A percentile compares a stretch with the other conserved stretches of the same genome.
phyloP scores from a whole-genome alignment of 2,329 filamentous ascomycete genomes.

The Claviceps africana region DNA sequence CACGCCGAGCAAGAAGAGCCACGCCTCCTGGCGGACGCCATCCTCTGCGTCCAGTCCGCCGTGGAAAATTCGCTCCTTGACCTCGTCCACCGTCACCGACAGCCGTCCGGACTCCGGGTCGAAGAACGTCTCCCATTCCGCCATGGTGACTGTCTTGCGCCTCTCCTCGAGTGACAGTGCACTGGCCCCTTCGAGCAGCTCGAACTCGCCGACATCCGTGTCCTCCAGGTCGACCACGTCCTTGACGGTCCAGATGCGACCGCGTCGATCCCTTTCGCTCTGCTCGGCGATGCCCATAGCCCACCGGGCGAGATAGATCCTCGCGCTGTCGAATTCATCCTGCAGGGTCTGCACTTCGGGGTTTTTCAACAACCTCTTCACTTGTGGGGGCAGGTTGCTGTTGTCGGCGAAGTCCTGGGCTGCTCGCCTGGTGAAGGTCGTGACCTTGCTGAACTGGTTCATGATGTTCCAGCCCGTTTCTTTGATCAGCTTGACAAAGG shows the following conservation, averaged over 20 bases:
- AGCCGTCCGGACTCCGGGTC: slow-evolving; percentile 61
- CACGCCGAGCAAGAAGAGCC: slow-evolving; percentile 85
- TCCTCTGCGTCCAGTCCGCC: slow-evolving; percentile 81
- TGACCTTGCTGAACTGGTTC: slow-evolving; percentile 94
- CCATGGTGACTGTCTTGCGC: slow-evolving; percentile 60
- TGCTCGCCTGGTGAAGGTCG: slow-evolving; percentile 83
- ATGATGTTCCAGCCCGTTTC: slow-evolving; percentile 93
- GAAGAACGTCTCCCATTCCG: slow-evolving; percentile 89
- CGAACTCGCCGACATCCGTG: slow-evolving; percentile 89
- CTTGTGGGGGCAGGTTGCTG: slow-evolving; percentile 76
- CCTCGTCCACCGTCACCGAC: slow-evolving; percentile 72
- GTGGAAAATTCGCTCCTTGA: slow-evolving; percentile 95
- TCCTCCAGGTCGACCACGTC: slow-evolving; percentile 91
- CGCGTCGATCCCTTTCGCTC: slow-evolving; percentile 72
- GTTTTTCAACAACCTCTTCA: slow-evolving; percentile 71
- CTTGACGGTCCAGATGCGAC: slow-evolving; percentile 82
- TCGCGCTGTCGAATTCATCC: slow-evolving; percentile 92
- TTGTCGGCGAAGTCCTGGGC: slow-evolving; percentile 89
- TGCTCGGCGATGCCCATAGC: slow-evolving; percentile 98
- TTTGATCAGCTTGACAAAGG: slow-evolving; percentile 83
- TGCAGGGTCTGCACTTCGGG: slow-evolving; percentile 91
- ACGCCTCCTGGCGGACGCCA: slow-evolving; percentile 88
- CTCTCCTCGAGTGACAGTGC: slow-evolving; percentile 62
- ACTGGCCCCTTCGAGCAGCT: slow-evolving; percentile 71
- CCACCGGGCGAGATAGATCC: slow-evolving; percentile 89